Evolutionary conservation across 148 eudicot species (phyloP), one percentile per base, ranked within the genome.

Genomic region (Camellia granthamiana): DNA sequence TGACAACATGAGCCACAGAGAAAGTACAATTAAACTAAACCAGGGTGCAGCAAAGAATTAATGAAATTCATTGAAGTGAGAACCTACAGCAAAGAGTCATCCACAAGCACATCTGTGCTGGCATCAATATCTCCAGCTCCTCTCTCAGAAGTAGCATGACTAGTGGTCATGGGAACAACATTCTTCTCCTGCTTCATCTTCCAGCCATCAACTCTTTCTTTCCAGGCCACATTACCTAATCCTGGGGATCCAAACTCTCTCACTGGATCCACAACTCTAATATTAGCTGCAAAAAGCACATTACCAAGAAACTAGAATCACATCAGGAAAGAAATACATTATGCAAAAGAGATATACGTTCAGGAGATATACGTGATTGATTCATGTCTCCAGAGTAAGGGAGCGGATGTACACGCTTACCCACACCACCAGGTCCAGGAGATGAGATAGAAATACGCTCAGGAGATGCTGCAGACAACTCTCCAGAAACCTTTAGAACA

Each of bases 61-160:
- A 77, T 6, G 12, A 49, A 59, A 30, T 69, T 44, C 19, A 44
- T 18, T 43, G 13, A 44, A 71, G 15, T 5, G 56, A 23, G 51
- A 80, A 85, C 96, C 74, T 81, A 92, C 96, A 90, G 80, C 62
- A 88, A 83, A 60, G 88, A 78, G 62, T 91, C 92, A 73, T 90
- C 92, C 75, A 83, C 86, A 46, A 89, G 81, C 44, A 90, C 71
- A 83, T 90, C 93, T 16, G 96, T 87, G 75, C 86, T 86, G 8
- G 92, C 92, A 86, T 92, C 96, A 82, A 89, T 87, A 85, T 92
- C 96, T 42, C 86, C 90, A 70, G 59, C 88, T 63, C 92, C 93
- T 77, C 95, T 86, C 87, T 92, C 96, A 30, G 95, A 91, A 78
- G 92, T 89, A 73, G 93, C 91, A 68, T 86, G 93, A 73, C 88